These are phyloP conservation scores for Aspergillus amoenus DNA, from an alignment of 2,329 filamentous ascomycete genomes.

Conservation along the genomic window DNA sequence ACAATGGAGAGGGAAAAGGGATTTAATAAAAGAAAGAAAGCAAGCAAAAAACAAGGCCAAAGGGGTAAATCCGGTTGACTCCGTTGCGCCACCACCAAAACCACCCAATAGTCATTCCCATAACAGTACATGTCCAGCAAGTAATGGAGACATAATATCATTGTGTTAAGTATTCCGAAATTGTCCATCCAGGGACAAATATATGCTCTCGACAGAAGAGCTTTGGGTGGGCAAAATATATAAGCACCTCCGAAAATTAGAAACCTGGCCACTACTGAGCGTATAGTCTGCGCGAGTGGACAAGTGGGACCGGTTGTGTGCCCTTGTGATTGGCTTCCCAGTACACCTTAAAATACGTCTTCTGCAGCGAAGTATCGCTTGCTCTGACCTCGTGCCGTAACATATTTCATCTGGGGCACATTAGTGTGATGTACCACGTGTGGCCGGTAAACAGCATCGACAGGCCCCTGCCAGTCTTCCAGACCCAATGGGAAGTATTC, in stretches of 20 bases:
- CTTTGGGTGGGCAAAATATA: background rate
- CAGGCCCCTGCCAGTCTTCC: conserved; percentile 88
- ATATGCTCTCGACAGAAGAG: background rate
- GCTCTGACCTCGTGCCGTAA: conserved; percentile 63
- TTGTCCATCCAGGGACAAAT: conserved; percentile 10
- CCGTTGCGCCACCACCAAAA: conserved; percentile 18
- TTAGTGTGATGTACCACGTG: conserved; percentile 89
- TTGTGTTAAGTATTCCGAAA: background rate
- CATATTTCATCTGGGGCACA: conserved; percentile 68
- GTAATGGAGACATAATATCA: conserved; percentile 4
- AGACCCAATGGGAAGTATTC: conserved; percentile 92
- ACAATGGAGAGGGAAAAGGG: conserved; percentile 7
- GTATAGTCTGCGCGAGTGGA: background rate
- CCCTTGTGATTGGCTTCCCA: background rate
- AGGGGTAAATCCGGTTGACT: conserved; percentile 13
- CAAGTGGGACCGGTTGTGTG: too few species aligned
- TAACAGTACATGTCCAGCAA: conserved; percentile 18
- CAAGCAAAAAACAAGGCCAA: conserved; percentile 10
- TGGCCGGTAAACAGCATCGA: conserved; percentile 85
- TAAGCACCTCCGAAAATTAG: background rate
- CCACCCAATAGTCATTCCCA: conserved; percentile 11
- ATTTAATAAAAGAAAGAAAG: conserved; percentile 4
- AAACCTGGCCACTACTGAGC: background rate
- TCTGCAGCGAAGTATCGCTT: conserved; percentile 74
- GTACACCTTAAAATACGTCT: conserved; percentile 33